Conservation (phyloP, 2,329 filamentous ascomycete genomes). For the Stachybotrys echinatus region DNA sequence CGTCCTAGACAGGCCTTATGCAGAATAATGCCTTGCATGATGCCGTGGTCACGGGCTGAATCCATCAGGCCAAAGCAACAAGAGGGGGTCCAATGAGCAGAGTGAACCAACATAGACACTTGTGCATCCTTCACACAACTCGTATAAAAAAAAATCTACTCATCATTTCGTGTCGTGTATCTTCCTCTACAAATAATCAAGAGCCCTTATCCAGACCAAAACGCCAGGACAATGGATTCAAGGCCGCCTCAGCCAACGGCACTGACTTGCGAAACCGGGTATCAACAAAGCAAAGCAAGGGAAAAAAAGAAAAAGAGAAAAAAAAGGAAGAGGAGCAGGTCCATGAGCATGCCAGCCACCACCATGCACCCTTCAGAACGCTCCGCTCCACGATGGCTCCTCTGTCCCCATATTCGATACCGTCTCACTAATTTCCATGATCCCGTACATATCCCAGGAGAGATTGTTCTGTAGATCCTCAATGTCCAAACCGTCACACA, state of each 20-base stretch:
- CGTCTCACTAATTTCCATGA: slow-evolving; percentile 33
- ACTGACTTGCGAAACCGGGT: neutral
- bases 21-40: neutral
- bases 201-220: neutral
- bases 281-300: neutral
- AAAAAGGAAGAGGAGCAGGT: no score
- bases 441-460: slow-evolving; percentile 35
- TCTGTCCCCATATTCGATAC: slow-evolving; percentile 28
- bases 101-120: no score
- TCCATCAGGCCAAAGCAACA: neutral
- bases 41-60: neutral
- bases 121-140: no score
- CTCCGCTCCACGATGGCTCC: slow-evolving; percentile 22
- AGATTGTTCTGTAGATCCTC: slow-evolving; percentile 32
- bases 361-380: slow-evolving; percentile 4
- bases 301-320: neutral
- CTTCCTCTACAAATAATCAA: no score
- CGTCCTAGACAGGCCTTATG: no score
- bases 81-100: no score
- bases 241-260: neutral
- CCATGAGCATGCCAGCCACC: neutral
- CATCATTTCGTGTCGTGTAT: neutral
- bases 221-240: neutral
- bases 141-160: no score
- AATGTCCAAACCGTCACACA: slow-evolving; percentile 30